Evolutionary conservation across 352 stramenopile genomes (phyloP).

Genomic region (Aphanomyces invadans): DNA sequence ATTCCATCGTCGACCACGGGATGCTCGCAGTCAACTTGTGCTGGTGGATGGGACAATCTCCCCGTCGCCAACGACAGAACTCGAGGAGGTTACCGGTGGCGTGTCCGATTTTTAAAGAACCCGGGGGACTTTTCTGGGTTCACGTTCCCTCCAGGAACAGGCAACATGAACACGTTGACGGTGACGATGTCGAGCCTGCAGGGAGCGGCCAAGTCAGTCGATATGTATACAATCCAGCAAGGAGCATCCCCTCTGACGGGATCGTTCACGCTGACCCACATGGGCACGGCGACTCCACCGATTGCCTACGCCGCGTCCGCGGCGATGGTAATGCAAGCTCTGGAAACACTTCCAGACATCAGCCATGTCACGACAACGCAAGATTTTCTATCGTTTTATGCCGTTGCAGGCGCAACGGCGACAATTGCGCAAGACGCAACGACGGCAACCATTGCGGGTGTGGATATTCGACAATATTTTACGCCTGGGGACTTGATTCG

Average conservation of each 20-base stretch:
- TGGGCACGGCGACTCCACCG: constrained; percentile 34
- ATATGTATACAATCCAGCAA: constrained; percentile 44
- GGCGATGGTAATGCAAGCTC: constrained; percentile 55
- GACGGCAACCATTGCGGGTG: constrained; percentile 37
- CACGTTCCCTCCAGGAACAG: constrained; percentile 67
- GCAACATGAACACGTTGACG: constrained; percentile 56
- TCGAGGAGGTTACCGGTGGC: constrained; percentile 72
- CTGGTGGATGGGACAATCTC: constrained; percentile 87
- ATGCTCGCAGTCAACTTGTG: constrained; percentile 44
- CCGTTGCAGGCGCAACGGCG: constrained; percentile 46
- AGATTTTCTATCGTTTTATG: constrained; percentile 42
- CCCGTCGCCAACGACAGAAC: constrained; percentile 69
- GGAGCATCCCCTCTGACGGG: constrained; percentile 48
- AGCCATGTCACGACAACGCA: constrained; percentile 61
- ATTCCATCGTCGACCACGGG: constrained; percentile 74
- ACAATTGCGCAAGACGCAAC: constrained; percentile 46
- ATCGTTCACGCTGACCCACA: constrained; percentile 43
- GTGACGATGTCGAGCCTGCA: constrained; percentile 34
- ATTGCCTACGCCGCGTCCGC: constrained; percentile 52
- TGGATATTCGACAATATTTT: constrained; percentile 61
- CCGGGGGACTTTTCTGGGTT: constrained; percentile 61
- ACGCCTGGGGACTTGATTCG: constrained; percentile 56
- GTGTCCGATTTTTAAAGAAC: constrained; percentile 61
- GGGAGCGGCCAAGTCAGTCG: constrained; percentile 41
- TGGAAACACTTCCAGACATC: constrained; percentile 69